Base-by-base conservation (phyloP, 257 asterid species). In the Plantago major region DNA sequence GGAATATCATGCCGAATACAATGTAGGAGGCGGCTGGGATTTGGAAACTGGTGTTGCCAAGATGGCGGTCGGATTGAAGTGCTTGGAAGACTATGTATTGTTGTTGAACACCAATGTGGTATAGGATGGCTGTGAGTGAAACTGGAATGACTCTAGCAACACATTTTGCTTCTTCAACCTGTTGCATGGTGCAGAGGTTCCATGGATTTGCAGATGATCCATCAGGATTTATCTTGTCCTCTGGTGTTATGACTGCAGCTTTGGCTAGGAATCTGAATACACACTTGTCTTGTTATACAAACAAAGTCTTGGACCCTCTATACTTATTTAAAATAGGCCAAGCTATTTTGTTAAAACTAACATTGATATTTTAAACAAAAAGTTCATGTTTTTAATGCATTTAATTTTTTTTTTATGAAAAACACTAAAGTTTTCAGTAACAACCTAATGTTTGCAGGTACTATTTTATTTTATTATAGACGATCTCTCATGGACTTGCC, bases 31-130 rank as follows among this genome's bases (percentile, higher is more conserved):
- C 91, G 3, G 94, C 89, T 0, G 97, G 97, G 28, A 86, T 77
- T 58, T 81, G 76, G 68, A 86, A 86, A 0, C 14, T 48, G 67
- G 73, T 61, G 17, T 45, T 66, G 1, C 89, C 91, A 1, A 89
- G 68, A 55, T 72, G 74, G 14, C 97, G 70, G 73, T 84, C 64
- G 52, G 89, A 81, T 56, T 86, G 95, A 9, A 81, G 84, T 3
- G 95, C 95, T 47, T 90, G 97, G 69, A 84, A 84, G 42, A 90
- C 91, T 10, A 82, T 70, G 76, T 79, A 89, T 19, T 83, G 89
- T 38, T 79, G 88, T 40, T 79, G 84, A 3, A 66, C 67, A 7
- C 82, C 85, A 17, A 90, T 53, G 67, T 84, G 79, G 78, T 67
- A 84, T 10, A 87, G 0, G 15, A 87, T 77, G 44, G 82, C 81